Percentiles rank a stretch among this genome's conserved stretches.
Evolutionary conservation across 2,329 filamentous ascomycete genomes (phyloP).

Genomic region (Colletotrichum neosansevieriae): DNA sequence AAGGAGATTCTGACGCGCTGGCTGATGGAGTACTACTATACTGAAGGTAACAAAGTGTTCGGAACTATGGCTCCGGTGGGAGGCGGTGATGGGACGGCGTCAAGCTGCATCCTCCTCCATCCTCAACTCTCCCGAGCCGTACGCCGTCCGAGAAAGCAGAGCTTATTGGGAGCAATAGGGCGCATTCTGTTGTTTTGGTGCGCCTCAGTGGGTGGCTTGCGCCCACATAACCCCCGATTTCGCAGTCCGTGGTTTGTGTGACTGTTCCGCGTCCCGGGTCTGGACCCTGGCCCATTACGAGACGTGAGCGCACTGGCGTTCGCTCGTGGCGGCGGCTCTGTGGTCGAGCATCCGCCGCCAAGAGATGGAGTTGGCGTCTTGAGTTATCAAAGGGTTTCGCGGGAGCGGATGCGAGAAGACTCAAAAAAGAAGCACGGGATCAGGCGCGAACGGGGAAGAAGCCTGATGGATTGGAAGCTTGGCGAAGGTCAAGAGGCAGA

Average conservation of each 20-base stretch:
- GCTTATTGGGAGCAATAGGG: neutral
- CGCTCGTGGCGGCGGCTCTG: constrained; percentile 7
- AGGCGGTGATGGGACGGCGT: constrained; percentile 7
- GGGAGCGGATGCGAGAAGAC: neutral
- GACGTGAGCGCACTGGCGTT: constrained; percentile 2
- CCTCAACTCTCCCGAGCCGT: neutral
- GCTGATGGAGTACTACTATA: neutral
- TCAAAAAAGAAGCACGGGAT: neutral
- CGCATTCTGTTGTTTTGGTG: too few species aligned
- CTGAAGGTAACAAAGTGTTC: neutral
- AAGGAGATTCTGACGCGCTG: neutral
- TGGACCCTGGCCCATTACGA: constrained; percentile 10
- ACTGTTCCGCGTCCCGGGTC: neutral
- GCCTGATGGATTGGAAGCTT: constrained; percentile 16
- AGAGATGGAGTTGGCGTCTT: constrained; percentile 23
- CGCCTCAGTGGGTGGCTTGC: neutral
- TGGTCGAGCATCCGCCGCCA: constrained; percentile 22
- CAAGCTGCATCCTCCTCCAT: neutral
- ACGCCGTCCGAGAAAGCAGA: constrained; percentile 2
- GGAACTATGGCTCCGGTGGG: neutral
- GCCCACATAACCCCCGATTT: constrained; percentile 1
- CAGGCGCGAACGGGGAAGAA: constrained; percentile 4
- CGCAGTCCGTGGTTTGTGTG: neutral
- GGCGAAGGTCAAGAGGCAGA: neutral
- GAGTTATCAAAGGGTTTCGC: constrained; percentile 8